Evolutionary conservation across 768 basidiomycete genomes (phyloP).

Genomic region (Pleurotus citrinopileatus): DNA sequence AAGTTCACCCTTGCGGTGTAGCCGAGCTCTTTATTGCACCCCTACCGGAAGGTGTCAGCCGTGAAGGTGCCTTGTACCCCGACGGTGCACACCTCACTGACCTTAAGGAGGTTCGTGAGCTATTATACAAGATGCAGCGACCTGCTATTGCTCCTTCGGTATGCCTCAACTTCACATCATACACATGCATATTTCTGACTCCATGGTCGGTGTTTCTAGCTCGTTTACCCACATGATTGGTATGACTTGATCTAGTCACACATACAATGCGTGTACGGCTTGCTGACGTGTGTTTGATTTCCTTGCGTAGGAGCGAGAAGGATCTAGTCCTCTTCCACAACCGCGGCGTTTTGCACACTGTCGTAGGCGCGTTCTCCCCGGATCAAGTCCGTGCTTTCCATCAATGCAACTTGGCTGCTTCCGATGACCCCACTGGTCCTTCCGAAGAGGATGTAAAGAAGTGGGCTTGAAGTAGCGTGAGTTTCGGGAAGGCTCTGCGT

Average conservation of each 20-base stretch:
- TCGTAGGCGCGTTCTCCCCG: slow-evolving; percentile 71
- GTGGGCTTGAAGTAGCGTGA: slow-evolving; percentile 53
- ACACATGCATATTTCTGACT: no score
- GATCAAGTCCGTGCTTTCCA: slow-evolving; percentile 76
- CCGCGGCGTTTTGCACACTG: slow-evolving; percentile 75
- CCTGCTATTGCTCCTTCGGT: slow-evolving; percentile 84
- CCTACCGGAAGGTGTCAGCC: slow-evolving; percentile 56
- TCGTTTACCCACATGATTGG: slow-evolving; percentile 92
- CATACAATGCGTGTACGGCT: no score
- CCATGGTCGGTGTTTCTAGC: no score
- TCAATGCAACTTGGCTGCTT: slow-evolving; percentile 86
- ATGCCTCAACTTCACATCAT: no score
- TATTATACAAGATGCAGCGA: slow-evolving; percentile 84
- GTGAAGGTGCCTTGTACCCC: slow-evolving; percentile 72
- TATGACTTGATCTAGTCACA: slow-evolving; percentile 14
- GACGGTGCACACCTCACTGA: slow-evolving; percentile 78
- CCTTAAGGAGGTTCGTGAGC: slow-evolving; percentile 63
- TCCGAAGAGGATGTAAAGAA: slow-evolving; percentile 60
- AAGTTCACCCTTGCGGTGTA: slow-evolving; percentile 85
- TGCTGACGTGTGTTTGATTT: background rate
- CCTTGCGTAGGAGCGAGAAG: slow-evolving; percentile 37
- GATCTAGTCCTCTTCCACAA: slow-evolving; percentile 88
- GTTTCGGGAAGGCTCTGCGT: no score
- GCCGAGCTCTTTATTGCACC: slow-evolving; percentile 69
- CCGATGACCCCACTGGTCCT: slow-evolving; percentile 68